These are phyloP conservation scores for Magnolia kwangsiensis DNA, from an alignment of 164 flowering plant genomes.

Conservation along the genomic window DNA sequence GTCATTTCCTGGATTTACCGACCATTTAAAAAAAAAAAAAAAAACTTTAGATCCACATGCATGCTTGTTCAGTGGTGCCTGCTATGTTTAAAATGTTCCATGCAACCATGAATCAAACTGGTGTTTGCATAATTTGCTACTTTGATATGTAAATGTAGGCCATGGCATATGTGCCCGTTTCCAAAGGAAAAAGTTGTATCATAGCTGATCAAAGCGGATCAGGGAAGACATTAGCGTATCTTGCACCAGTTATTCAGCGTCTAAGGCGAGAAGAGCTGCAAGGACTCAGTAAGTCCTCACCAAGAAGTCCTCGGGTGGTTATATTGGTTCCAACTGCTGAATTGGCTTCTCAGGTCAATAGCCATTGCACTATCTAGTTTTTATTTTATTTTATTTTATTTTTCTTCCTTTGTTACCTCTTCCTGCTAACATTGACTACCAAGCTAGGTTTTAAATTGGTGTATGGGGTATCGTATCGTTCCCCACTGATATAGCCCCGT, in stretches of 20 bases:
- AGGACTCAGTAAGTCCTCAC: constrained; percentile 59
- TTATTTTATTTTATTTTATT: no score
- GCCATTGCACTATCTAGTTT: neutral
- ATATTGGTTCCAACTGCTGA: constrained; percentile 93
- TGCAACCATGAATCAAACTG: neutral
- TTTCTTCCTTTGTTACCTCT: no score
- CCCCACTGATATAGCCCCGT: no score
- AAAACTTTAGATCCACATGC: neutral
- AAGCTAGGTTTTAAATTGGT: no score
- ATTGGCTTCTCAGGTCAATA: constrained; percentile 86
- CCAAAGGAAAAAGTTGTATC: constrained; percentile 72
- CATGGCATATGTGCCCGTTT: constrained; percentile 64
- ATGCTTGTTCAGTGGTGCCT: neutral
- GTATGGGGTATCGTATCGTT: no score
- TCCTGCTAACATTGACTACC: no score
- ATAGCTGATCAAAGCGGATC: constrained; percentile 99
- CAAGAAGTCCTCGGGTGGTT: constrained; percentile 68
- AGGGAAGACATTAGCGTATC: constrained; percentile 94
- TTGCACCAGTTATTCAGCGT: constrained; percentile 74
- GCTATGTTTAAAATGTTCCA: neutral
- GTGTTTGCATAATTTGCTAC: neutral
- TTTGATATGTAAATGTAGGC: constrained; percentile 48
- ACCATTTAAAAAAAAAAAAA: neutral
- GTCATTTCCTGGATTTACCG: neutral
- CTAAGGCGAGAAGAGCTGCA: constrained; percentile 87